Evolutionary conservation across 495 filamentous ascomycete species (phyloP), one percentile per base, ranked within the genome.

Genomic region (Elasticomyces elasticus): DNA sequence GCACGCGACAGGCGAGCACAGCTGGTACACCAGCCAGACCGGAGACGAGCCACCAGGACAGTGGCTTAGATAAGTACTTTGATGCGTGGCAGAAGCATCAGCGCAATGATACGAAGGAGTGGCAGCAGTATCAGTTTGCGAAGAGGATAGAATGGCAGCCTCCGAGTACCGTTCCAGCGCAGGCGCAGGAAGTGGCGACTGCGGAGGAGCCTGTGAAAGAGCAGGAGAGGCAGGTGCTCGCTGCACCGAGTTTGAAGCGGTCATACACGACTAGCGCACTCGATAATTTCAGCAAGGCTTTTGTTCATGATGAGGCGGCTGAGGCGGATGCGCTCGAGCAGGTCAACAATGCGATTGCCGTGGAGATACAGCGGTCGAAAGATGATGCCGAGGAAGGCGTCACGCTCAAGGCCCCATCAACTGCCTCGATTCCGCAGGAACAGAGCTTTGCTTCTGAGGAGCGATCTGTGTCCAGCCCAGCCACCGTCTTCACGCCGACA

Each of bases 51-150:
- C 48, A 47, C 44, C 54, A 59, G 19, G 68, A 72, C 45, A 55
- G 56, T 27, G 69, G 67, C 33, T 52, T 95, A 71, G 87, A 87
- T 24, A 88, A 87, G 48, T 95, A 94, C 67, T 91, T 89, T 59
- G 87, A 89, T 52, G 85, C 89, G 33, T 86, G 89, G 74, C 87
- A 86, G 66, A 83, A 85, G 64, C 79, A 81, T 49, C 80, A 91
- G 68, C 81, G 73, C 19, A 74, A 67, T 20, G 84, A 83, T 20
- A 84, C 85, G 28, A 80, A 83, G 59, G 89, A 94, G 65, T 95
- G 87, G 87, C 83, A 81, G 31, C 89, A 94, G 68, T 89, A 89
- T 59, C 88, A 95, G 68, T 87, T 90, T 68, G 80, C 80, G 26
- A 83, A 86, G 65, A 76, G 81, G 37, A 88, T 95, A 67, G 89